Base-by-base conservation (phyloP, 192 early-diverging fungal species). In the Rhizophagus clarus region DNA sequence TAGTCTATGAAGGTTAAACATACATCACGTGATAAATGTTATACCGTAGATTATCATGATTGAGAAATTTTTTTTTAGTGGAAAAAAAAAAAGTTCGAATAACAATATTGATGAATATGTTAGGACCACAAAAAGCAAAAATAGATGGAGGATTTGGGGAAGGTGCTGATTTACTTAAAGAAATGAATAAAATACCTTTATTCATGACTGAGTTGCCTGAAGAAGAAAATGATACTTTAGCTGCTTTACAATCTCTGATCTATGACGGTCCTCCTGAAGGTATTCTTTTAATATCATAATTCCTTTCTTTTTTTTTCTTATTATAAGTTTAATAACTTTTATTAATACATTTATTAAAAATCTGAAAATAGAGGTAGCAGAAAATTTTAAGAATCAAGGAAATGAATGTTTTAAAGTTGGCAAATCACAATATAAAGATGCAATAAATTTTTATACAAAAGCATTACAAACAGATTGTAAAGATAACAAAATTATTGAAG, bases 261-360 rank as follows among this genome's bases (percentile, higher is more conserved):
- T 97, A 93, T 81, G 97, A 99, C 73, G 98, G 97, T 47, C 93
- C 96, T 37, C 97, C 97, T 4, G 96, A 97, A 84, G 93, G 94
- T 94, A 85, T 49, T 3, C 9, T 4, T 29, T 12, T 29, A 40
- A 40, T 40, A 24, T 67, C 60, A 6, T 76, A 28, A 45, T 63
- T 0, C 10, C 12, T 51, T 79, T n/a, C 4, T 29, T 56, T 61
- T 69, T 24, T 64, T 37, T 72, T 22, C 45, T 61, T 80, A 31
- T 32, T 64, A 34, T 22, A 45, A 26, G 17, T 17, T 29, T 4
- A 68, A 17, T 61, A 22, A 28, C 12, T 0, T 61, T 22, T 75
- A 7, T 7, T 22, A 15, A 37, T 12, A 45, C 51, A 24, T 34
- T 20, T 26, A 11, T 75, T 34, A 4, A 26, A 66, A 34, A n/a